phyloP scores from a whole-genome alignment of 2,329 filamentous ascomycete genomes.

The Sordariomycetes sp. region DNA sequence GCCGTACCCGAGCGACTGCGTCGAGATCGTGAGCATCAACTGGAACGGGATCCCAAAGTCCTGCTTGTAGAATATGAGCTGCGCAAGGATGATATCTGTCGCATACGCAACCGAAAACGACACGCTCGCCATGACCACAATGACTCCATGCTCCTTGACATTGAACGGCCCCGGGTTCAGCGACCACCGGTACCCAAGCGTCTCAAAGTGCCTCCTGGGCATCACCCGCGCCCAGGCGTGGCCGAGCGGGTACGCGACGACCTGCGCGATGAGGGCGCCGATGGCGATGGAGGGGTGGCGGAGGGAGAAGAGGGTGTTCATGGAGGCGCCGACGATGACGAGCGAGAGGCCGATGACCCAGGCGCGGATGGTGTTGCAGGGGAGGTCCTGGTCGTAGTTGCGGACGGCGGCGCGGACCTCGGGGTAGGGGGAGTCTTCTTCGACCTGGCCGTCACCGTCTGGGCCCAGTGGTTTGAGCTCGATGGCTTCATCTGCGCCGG shows the following conservation, averaged over 20 bases:
- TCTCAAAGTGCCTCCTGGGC: conserved; percentile 32
- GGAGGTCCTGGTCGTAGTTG: conserved; percentile 51
- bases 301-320: conserved; percentile 51
- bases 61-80: conserved; percentile 59
- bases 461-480: conserved; percentile 6
- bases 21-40: conserved; percentile 52
- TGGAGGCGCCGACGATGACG: conserved; percentile 41
- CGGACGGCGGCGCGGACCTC: conserved; percentile 51
- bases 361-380: conserved; percentile 52
- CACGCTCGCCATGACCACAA: conserved; percentile 59
- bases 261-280: conserved; percentile 47
- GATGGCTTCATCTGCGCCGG: conserved; percentile 10
- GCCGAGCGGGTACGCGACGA: conserved; percentile 51
- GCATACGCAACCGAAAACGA: conserved; percentile 59
- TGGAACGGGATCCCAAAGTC: conserved; percentile 55
- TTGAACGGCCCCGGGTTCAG: conserved; percentile 60
- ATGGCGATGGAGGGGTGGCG: conserved; percentile 48
- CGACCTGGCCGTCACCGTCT: conserved; percentile 16
- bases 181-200: conserved; percentile 39
- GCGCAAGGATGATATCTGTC: conserved; percentile 60
- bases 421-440: conserved; percentile 50
- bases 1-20: conserved; percentile 57
- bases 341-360: conserved; percentile 49
- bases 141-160: conserved; percentile 56
- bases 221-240: conserved; percentile 44